These are phyloP conservation scores for Straminergon stramineum DNA, from an alignment of 225 moss, liverwort and hornwort species.

Conservation along the genomic window DNA sequence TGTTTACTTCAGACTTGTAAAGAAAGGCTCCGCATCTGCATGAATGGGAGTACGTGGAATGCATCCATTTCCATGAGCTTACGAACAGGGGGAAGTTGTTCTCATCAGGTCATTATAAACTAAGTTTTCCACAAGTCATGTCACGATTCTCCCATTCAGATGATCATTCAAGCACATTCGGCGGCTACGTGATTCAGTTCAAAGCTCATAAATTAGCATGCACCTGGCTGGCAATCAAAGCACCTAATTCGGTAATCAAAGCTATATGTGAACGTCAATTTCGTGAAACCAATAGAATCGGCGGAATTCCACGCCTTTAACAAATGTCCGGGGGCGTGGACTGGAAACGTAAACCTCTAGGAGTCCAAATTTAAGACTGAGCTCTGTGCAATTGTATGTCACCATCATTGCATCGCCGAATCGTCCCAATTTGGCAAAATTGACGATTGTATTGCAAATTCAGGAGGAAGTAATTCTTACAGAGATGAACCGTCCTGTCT, in stretches of 20 bases:
- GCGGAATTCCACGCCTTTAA: not conserved
- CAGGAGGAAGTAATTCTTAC: no score
- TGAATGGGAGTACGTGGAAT: not conserved
- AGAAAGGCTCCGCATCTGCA: no score
- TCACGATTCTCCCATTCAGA: not conserved
- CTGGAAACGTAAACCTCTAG: not conserved
- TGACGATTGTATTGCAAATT: not conserved
- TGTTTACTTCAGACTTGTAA: not conserved
- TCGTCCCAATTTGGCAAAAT: not conserved
- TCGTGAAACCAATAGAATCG: not conserved
- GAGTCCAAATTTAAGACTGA: not conserved
- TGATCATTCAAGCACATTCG: not conserved
- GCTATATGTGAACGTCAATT: not conserved
- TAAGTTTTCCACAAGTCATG: no score
- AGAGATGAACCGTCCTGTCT: not conserved
- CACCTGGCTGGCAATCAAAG: not conserved
- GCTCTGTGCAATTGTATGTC: not conserved
- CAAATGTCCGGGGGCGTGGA: not conserved
- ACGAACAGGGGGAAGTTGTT: not conserved
- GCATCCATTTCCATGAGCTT: not conserved
- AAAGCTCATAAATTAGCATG: no score
- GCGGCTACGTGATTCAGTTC: not conserved
- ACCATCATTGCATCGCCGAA: no score
- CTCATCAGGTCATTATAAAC: not conserved
- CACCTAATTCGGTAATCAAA: no score